These are phyloP conservation scores for Lactarius deliciosus DNA, from an alignment of 768 basidiomycete species.

Conservation along the genomic window DNA sequence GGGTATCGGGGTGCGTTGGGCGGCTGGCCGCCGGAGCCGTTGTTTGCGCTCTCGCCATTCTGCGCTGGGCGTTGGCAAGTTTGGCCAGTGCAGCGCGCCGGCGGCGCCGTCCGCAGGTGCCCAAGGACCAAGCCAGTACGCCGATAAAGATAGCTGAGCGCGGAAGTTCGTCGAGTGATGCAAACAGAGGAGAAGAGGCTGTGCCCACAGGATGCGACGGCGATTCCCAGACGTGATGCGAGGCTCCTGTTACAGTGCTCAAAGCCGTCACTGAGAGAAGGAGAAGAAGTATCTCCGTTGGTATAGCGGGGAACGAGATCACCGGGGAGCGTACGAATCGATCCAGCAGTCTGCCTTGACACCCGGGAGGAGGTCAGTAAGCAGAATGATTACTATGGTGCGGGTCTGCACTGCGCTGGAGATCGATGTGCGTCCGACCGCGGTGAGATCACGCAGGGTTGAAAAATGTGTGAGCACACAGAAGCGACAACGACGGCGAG, in stretches of 20 bases:
- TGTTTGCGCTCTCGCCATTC: not conserved
- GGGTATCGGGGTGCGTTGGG: conserved; percentile 11
- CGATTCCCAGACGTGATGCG: conserved; percentile 1
- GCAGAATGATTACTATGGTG: not conserved
- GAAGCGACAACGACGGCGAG: not conserved
- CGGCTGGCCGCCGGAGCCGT: not conserved
- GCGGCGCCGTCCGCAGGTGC: not conserved
- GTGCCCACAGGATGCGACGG: not conserved
- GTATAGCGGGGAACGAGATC: not conserved
- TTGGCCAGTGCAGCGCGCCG: conserved; percentile 5
- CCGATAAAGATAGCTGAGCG: not conserved
- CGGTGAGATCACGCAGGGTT: not conserved
- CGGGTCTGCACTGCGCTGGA: not conserved
- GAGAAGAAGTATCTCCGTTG: not conserved
- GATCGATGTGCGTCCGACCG: not conserved
- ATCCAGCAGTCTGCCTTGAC: conserved; percentile 14
- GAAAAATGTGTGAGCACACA: not conserved
- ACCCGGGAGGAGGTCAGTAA: not conserved
- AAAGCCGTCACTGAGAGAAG: not conserved
- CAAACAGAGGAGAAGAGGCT: no score
- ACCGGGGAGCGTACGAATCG: not conserved
- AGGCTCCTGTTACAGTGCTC: not conserved
- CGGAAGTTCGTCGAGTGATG: not conserved
- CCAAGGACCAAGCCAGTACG: no score
- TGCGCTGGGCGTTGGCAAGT: not conserved